Evolutionary conservation across 2,329 filamentous ascomycete species (phyloP).

Genomic region (Trichoderma hamatum): DNA sequence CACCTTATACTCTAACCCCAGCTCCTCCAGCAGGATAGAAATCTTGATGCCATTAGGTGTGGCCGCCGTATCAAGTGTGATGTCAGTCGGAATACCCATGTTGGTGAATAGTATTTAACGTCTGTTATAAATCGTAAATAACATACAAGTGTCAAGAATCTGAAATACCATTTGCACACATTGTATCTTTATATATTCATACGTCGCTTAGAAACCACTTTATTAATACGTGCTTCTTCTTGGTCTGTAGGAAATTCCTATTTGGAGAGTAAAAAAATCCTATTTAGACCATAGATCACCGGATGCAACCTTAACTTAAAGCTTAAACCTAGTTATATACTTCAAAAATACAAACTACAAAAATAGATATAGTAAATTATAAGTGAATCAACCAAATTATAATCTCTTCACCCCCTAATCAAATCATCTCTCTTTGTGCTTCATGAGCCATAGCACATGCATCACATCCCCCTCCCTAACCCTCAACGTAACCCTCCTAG

Average conservation of each 20-base stretch:
- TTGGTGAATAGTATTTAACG: neutral
- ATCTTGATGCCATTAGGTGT: slow-evolving; percentile 92
- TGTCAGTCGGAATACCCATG: slow-evolving; percentile 56
- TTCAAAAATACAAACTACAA: neutral
- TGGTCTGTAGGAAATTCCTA: neutral
- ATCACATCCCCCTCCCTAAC: neutral
- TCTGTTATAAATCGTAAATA: slow-evolving; percentile 3
- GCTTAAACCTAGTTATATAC: neutral
- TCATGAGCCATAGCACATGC: neutral
- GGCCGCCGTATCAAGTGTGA: slow-evolving; percentile 78
- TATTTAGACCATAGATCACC: neutral
- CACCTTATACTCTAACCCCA: slow-evolving; percentile 77
- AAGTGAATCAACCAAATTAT: neutral
- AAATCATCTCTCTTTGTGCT: neutral
- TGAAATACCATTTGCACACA: no score
- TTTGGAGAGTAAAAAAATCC: no score
- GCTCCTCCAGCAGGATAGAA: slow-evolving; percentile 83
- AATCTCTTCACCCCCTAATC: neutral
- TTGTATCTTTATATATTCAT: neutral
- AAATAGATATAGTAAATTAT: no score
- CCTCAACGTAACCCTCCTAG: neutral
- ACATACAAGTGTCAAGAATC: no score
- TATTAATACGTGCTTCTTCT: neutral
- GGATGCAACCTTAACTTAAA: neutral
- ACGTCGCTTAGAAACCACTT: neutral